Evolutionary conservation across 2,329 filamentous ascomycete species (phyloP).

Genomic region (Trichoderma harzianum): DNA sequence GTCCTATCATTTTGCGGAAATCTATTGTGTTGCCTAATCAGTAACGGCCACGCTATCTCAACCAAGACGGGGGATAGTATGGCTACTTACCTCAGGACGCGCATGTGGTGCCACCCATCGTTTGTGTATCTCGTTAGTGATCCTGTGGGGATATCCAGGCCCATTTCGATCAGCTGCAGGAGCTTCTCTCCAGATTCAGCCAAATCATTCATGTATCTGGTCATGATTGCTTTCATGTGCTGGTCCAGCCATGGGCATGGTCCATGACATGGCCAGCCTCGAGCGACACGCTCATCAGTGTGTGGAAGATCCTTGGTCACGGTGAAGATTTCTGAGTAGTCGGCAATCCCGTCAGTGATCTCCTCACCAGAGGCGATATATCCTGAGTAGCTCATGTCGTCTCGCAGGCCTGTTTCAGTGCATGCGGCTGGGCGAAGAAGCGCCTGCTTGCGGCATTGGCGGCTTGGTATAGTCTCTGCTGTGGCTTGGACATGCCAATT

Average conservation of each 20-base stretch:
- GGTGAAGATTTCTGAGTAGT: constrained; percentile 53
- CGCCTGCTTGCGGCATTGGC: constrained; percentile 36
- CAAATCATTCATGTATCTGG: constrained; percentile 40
- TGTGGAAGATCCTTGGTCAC: constrained; percentile 46
- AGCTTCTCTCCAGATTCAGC: constrained; percentile 42
- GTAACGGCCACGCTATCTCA: background rate
- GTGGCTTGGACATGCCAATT: constrained; percentile 37
- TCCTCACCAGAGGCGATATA: constrained; percentile 50
- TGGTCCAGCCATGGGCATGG: constrained; percentile 46
- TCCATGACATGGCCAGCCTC: constrained; percentile 48
- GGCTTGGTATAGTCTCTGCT: constrained; percentile 34
- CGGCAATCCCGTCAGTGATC: constrained; percentile 46
- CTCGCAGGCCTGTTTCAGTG: constrained; percentile 40
- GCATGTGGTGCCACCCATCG: constrained; percentile 52
- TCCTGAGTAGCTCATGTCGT: constrained; percentile 44
- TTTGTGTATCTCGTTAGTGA: constrained; percentile 40
- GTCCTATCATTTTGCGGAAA: constrained; percentile 33
- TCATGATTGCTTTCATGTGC: constrained; percentile 39
- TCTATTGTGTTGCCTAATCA: constrained; percentile 19
- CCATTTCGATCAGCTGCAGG: constrained; percentile 45
- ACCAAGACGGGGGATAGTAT: background rate
- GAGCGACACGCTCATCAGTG: constrained; percentile 38
- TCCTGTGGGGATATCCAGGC: constrained; percentile 39
- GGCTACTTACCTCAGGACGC: constrained; percentile 40
- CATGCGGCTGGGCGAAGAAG: constrained; percentile 38